Conservation (phyloP, 2,329 filamentous ascomycete genomes). For the Metarhizium humberi region DNA sequence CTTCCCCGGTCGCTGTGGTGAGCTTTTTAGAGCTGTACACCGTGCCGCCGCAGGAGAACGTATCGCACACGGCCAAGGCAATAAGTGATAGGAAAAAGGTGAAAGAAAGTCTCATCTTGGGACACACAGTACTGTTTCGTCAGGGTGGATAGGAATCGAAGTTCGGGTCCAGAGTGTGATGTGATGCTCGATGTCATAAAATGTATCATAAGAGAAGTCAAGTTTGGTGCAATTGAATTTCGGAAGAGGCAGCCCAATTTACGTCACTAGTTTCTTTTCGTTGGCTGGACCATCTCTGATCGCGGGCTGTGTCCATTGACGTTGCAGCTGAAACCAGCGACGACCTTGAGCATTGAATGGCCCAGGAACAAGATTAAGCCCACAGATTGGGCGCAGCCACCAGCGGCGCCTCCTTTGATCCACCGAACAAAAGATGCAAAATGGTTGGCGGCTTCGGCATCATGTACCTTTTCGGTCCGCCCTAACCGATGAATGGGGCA, state of each 20-base stretch:
- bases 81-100: conserved; percentile 9
- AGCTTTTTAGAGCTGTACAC: conserved; percentile 39
- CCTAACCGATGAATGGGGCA: too few relatives aligned
- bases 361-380: neutral
- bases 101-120: conserved; percentile 4
- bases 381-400: neutral
- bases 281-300: neutral
- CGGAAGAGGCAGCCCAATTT: neutral
- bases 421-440: neutral
- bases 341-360: neutral
- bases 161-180: neutral
- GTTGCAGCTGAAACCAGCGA: neutral
- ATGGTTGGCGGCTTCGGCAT: too few relatives aligned
- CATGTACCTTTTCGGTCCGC: too few relatives aligned
- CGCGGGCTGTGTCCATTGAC: neutral
- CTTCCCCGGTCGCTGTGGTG: conserved; percentile 37
- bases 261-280: neutral
- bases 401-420: neutral
- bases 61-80: conserved; percentile 10
- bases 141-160: neutral
- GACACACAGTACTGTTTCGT: neutral
- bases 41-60: conserved; percentile 40
- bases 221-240: neutral
- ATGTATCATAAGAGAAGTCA: neutral
- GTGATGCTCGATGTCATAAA: neutral